Conservation (phyloP, 2,329 filamentous ascomycete species). For the Trichophaea hybrida region DNA sequence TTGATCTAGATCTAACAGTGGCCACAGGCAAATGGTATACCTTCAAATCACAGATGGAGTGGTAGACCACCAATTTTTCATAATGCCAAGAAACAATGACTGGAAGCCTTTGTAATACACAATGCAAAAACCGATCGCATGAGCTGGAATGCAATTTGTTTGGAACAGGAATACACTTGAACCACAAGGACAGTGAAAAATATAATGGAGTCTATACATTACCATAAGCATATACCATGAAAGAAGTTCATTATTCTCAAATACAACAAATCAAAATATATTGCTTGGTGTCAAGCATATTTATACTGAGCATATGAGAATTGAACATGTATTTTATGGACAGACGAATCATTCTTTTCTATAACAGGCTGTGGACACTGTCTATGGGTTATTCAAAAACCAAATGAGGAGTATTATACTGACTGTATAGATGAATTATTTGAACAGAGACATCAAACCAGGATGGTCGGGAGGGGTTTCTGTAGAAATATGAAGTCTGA, state of each 20-base stretch:
- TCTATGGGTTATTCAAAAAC: neutral
- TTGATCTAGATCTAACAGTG: too few species aligned
- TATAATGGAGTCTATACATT: slow-evolving; percentile 4
- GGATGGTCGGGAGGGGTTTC: too few species aligned
- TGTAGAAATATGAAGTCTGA: too few species aligned
- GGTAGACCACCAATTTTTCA: neutral
- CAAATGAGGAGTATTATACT: slow-evolving; percentile 5
- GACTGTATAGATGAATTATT: slow-evolving; percentile 13
- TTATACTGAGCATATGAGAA: slow-evolving; percentile 7
- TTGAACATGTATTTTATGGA: slow-evolving; percentile 8
- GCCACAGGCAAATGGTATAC: too few species aligned
- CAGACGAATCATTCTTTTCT: slow-evolving; percentile 8
- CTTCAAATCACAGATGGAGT: neutral
- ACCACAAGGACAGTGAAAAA: neutral
- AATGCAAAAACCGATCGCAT: neutral
- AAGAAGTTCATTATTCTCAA: neutral
- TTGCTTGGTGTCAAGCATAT: slow-evolving; percentile 1
- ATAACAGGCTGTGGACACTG: neutral
- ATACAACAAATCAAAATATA: neutral
- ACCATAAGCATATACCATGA: neutral
- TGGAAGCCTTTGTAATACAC: neutral
- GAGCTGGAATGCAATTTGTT: neutral
- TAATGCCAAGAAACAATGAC: neutral
- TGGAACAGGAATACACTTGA: neutral
- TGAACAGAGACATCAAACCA: too few species aligned